Base-by-base conservation (phyloP, 2,329 filamentous ascomycete species). In the Aureobasidium sp. region DNA sequence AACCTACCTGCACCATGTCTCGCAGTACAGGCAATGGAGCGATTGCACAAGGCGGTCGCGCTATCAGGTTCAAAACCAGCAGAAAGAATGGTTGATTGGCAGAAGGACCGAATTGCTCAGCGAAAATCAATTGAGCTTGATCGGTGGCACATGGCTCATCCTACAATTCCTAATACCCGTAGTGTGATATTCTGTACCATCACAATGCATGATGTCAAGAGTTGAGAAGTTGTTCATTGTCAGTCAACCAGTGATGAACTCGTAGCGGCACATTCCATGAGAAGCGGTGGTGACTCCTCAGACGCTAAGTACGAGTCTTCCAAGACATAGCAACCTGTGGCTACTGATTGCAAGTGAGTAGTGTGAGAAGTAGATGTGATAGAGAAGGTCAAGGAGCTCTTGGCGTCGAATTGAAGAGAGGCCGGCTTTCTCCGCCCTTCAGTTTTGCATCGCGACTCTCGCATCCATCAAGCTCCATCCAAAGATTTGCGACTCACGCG, bases 1-100 rank as follows among this genome's bases (percentile, higher is more conserved):
- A 84, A 60, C 90, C 94, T 0, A 78, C 84, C 37, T 94, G 89
- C 67, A 88, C 93, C 62, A 97, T 99, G 91, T 96, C 91, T 64
- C 87, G 94, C 57, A 86, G 80, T 67, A 79, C 72, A 49, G 79
- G 79, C 47, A 76, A 76, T 62, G 81, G 81, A 1, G 74, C 73
- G 33, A 77, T 84, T 50, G 81, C 81, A 22, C 80, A 79, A 67
- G 77, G 79, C 31, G 82, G 86, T 5, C 59, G 66, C 31, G 50
- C 54, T 4, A 64, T 66, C 40, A 53, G 54, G 29, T 35, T 54
- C 31, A 62, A 35, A 6, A 2, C 42, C n/a, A 19, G 33, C 31
- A 49, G 50, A n/a, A 44, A 52, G 14, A 47, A 52, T 31, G 44
- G 39, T 59, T 64, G 29, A 59, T 37, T 39, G 7, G 35, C 29